Base-by-base conservation (phyloP, 2,329 filamentous ascomycete species). In the Akanthomyces dipterigenus region DNA sequence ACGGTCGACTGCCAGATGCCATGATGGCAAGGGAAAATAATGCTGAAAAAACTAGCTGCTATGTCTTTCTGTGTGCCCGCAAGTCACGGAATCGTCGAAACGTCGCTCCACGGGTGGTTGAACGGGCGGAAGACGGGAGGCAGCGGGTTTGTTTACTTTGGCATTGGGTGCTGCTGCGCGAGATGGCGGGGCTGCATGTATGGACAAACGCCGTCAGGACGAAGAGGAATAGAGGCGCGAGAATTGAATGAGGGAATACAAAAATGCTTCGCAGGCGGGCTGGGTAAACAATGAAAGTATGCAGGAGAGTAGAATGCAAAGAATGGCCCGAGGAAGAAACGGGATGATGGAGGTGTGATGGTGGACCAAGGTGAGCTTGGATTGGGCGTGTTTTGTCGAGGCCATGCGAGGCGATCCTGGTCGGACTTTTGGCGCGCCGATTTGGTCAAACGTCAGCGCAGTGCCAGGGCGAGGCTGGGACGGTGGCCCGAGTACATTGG, bases 1-100 rank as follows among this genome's bases (percentile, higher is more conserved):
- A 28, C 11, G 49, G 58, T 5, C 49, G 26, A 28, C 8, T 46
- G 14, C 82, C 84, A 67, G 78, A 68, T 62, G 82, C 71, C 82
- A 86, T 84, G 65, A 67, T 73, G 34, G 65, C 64, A 28, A 31
- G 18, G 11, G 36, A 11, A 24, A 31, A 28, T 36, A 9, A 11
- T 16, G 9, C 26, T 22, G 53, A 38, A 14, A 11, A 14, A 16
- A 40, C 40, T n/a, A 34, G 8, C 31, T 54, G 26, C 20, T 40
- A 6, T 31, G 3, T 24, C 38, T 18, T 34, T 9, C 14, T 42
- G 22, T 20, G 16, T 24, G 24, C 12, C 56, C 26, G 38, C 20
- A 22, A 51, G 20, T 36, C 56, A 45, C 46, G 22, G 5, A 43
- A 20, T 36, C 9, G 38, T 45, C 11, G 24, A 34, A 2, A 4